Conservation (phyloP, 2,329 filamentous ascomycete genomes). For the Waltergamsia citrina region DNA sequence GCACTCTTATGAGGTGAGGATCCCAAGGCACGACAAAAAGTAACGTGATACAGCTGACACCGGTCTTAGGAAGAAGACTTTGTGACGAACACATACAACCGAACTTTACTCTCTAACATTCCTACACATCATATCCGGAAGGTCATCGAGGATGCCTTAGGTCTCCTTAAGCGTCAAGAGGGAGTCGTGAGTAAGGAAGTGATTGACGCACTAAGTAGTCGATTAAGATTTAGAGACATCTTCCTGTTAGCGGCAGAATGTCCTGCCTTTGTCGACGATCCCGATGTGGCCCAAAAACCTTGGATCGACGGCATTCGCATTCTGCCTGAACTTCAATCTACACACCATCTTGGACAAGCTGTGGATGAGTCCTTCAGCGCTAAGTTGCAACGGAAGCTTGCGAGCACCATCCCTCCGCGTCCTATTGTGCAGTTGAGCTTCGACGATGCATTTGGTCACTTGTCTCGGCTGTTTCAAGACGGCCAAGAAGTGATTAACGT, state of each 20-base stretch:
- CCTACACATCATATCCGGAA: slow-evolving; percentile 44
- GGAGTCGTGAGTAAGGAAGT: slow-evolving; percentile 29
- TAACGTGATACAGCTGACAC: too few relatives aligned
- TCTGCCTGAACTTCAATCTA: slow-evolving; percentile 47
- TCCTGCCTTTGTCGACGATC: slow-evolving; percentile 31
- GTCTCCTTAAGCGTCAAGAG: slow-evolving; percentile 34
- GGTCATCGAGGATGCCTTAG: slow-evolving; percentile 44
- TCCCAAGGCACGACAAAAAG: too few relatives aligned
- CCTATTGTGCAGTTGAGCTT: slow-evolving; percentile 75
- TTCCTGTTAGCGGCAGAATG: slow-evolving; percentile 49
- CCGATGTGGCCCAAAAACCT: slow-evolving; percentile 35
- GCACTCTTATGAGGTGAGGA: slow-evolving; percentile 74
- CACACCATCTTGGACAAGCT: slow-evolving; percentile 50
- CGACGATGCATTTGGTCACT: slow-evolving; percentile 59
- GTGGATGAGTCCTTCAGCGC: slow-evolving; percentile 77
- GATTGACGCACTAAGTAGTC: slow-evolving; percentile 46
- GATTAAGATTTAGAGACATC: slow-evolving; percentile 57
- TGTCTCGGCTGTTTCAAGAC: slow-evolving; percentile 64
- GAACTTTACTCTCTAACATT: slow-evolving; percentile 61
- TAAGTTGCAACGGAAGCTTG: slow-evolving; percentile 83
- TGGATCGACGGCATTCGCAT: slow-evolving; percentile 41
- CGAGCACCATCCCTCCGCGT: slow-evolving; percentile 86
- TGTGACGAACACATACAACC: slow-evolving; percentile 81
- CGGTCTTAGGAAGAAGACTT: slow-evolving; percentile 79
- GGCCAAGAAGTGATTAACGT: slow-evolving; percentile 59